Evolutionary conservation across 176 grass and related monocot species (phyloP).

Genomic region (Musa itinerans): DNA sequence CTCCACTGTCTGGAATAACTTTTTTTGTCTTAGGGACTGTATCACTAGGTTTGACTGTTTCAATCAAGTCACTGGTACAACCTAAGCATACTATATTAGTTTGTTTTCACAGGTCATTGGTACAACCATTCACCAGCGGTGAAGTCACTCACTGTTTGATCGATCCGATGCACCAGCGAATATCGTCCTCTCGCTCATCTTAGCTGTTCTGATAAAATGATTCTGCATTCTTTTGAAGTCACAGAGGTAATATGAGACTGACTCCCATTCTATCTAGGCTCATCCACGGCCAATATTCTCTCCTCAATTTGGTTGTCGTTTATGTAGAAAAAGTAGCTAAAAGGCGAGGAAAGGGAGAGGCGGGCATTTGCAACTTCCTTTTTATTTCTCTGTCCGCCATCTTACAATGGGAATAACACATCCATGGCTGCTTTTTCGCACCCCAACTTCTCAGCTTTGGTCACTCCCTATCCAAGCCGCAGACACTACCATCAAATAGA

Average conservation of each 20-base stretch:
- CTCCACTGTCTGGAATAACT: neutral
- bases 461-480: neutral
- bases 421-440: neutral
- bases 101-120: too few relatives aligned
- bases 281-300: neutral
- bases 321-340: neutral
- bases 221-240: neutral
- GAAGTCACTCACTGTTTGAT: neutral
- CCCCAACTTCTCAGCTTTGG: neutral
- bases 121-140: neutral
- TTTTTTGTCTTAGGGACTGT: neutral
- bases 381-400: neutral
- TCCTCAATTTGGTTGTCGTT: neutral
- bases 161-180: neutral
- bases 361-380: neutral
- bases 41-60: neutral
- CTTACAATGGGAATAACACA: neutral
- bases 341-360: neutral
- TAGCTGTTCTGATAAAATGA: constrained; percentile 8
- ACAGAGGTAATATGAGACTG: neutral
- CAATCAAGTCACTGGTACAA: neutral
- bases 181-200: neutral
- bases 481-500: neutral
- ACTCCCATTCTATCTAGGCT: neutral
- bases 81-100: neutral